Base-by-base conservation (phyloP, 2,329 filamentous ascomycete genomes). In the Trichoderma brevicompactum region DNA sequence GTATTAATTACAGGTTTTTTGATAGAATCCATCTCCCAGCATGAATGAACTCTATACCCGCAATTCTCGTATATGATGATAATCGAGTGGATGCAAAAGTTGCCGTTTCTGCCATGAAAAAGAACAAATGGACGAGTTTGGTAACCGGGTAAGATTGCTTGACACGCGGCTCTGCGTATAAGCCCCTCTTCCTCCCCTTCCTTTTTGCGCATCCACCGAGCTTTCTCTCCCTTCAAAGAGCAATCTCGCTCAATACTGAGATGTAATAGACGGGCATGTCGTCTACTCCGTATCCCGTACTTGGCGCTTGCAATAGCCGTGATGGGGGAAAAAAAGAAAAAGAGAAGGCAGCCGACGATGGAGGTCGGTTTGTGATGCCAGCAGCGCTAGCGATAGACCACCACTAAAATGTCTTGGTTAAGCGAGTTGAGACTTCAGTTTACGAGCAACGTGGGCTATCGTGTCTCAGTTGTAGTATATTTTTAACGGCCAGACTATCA, bases 181-280 rank as follows among this genome's bases (percentile, higher is more conserved):
- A 32, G 46, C 44, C 44, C 36, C 17, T 34, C 36, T 13, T 15
- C 23, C 23, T 50, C 38, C 9, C 12, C 53, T 38, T 15, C 46
- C 46, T 4, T n/a, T 10, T 5, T 34, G 12, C 19, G 58, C 50
- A 61, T 50, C 58, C 58, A 61, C 58, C 10, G 46, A 23, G 28
- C 23, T 50, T 10, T n/a, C n/a, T n/a, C 12, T 41, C 23, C 23
- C 10, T 49, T 61, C 12, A 23, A 50, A 8, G 10, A 43, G 46
- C 58, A 61, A 61, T 61, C 58, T 50, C 46, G 19, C 44, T 41
- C 9, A 32, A 50, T 34, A 50, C 36, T 50, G 58, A 61, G 46
- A 61, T 61, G 58, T 61, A 44, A 61, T 50, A 34, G 46, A 34
- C 19, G 9, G 5, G 9, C 44, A n/a, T 13, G 13, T 15, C 23